Conservation (phyloP, 192 early-diverging fungal species). For the Endogone sp. region DNA sequence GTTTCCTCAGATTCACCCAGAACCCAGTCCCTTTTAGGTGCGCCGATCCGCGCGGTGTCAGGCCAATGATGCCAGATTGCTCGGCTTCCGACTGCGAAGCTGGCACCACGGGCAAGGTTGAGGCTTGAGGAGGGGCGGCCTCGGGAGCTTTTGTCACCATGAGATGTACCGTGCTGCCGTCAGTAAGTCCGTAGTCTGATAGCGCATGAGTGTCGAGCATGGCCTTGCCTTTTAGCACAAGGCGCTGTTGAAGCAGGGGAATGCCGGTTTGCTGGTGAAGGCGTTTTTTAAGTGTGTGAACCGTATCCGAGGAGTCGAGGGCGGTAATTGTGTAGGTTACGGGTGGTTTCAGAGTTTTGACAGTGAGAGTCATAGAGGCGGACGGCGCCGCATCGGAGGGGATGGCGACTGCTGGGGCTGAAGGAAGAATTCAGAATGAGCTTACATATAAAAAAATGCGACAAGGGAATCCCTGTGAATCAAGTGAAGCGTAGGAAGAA, state of each 20-base stretch:
- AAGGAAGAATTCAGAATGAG: neutral
- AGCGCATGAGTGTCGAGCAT: constrained; percentile 49
- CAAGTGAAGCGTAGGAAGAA: neutral
- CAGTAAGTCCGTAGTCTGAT: constrained; percentile 38
- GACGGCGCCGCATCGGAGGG: too few relatives aligned
- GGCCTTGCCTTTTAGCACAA: constrained; percentile 58
- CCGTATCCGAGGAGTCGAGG: constrained; percentile 11
- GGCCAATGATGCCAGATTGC: too few relatives aligned
- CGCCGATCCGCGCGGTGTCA: too few relatives aligned
- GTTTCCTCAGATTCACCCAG: too few relatives aligned
- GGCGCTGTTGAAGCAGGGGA: constrained; percentile 37
- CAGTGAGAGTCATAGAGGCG: neutral
- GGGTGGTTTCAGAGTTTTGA: constrained; percentile 32
- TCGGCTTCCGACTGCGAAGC: too few relatives aligned
- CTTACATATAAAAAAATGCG: neutral
- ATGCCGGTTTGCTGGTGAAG: constrained; percentile 26
- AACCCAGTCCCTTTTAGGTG: too few relatives aligned
- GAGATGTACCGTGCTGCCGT: constrained; percentile 43
- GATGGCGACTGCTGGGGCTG: neutral
- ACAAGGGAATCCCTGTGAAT: neutral
- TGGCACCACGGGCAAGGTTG: too few relatives aligned
- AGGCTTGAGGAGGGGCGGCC: neutral
- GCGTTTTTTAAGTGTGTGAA: constrained; percentile 22
- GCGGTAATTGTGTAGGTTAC: constrained; percentile 20
- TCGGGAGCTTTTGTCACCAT: constrained; percentile 29